Percentiles rank a stretch among this genome's conserved stretches.
phyloP scores from a whole-genome alignment of 2,329 filamentous ascomycete genomes.

The Tolypocladium paradoxum region DNA sequence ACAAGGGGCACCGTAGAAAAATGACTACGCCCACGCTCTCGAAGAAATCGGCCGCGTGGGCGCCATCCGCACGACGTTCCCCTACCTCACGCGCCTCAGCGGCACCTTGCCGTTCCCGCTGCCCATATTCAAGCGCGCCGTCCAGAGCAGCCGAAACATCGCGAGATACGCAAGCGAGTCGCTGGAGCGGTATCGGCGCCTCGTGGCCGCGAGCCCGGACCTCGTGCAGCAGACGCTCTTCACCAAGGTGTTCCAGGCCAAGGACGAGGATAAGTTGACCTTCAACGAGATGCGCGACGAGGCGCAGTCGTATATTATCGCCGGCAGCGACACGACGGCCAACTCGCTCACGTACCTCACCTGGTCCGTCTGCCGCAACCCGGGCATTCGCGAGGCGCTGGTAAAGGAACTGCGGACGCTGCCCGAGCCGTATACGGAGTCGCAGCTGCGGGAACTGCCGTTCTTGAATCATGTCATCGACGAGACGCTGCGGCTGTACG shows the following conservation, averaged over 20 bases:
- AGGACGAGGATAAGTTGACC: conserved; percentile 15
- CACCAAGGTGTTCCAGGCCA: conserved; percentile 23
- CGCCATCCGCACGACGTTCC: conserved; percentile 17
- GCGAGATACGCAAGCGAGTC: conserved; percentile 16
- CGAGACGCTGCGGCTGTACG: conserved; percentile 33
- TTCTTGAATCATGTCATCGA: conserved; percentile 31
- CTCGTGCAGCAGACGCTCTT: conserved; percentile 22
- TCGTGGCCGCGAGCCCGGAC: conserved; percentile 9
- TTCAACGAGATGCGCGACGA: conserved; percentile 25
- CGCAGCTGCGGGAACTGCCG: conserved; percentile 16
- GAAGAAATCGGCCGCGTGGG: conserved; percentile 13
- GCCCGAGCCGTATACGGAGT: conserved; percentile 13
- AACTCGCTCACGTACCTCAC: conserved; percentile 36
- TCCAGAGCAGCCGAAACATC: conserved; percentile 7
- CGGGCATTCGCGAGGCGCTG: conserved; percentile 18
- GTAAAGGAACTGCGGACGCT: conserved; percentile 23
- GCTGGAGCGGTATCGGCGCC: conserved; percentile 14
- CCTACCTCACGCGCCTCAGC: conserved; percentile 13
- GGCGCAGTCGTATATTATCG: conserved; percentile 33
- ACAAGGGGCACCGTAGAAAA: conserved; percentile 9
- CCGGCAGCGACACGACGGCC: conserved; percentile 41
- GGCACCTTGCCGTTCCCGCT: conserved; percentile 10
- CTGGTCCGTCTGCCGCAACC: conserved; percentile 24
- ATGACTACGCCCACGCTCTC: conserved; percentile 28
- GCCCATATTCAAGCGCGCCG: conserved; percentile 10